Evolutionary conservation across 768 basidiomycete genomes (phyloP).

Genomic region (Xerocomellus amylosporus): DNA sequence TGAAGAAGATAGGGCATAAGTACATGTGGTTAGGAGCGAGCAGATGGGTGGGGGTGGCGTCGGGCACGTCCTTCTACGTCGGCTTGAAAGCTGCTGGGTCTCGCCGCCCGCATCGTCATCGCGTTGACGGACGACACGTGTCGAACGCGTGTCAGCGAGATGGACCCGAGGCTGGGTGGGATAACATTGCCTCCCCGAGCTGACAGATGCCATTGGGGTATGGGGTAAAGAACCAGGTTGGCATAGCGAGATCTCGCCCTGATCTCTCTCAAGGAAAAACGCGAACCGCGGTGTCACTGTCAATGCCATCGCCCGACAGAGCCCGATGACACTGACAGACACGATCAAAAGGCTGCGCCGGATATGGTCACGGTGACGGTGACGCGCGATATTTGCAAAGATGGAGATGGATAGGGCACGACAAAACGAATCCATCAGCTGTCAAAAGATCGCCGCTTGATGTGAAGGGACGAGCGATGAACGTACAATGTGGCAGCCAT

Average conservation of each 20-base stretch:
- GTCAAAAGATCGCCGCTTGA: conserved; percentile 13
- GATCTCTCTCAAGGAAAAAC: conserved; percentile 53
- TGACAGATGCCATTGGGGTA: conserved; percentile 28
- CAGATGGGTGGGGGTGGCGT: too few species aligned
- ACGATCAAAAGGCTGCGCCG: conserved; percentile 75
- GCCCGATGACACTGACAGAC: conserved; percentile 70
- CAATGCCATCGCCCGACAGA: conserved; percentile 72
- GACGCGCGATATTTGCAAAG: conserved; percentile 3
- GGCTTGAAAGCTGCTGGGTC: conserved; percentile 18
- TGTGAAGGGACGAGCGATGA: conserved; percentile 6
- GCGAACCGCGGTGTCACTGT: conserved; percentile 91
- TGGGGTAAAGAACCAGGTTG: too few species aligned
- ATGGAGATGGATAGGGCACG: neutral
- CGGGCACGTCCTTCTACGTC: conserved; percentile 11
- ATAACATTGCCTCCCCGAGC: conserved; percentile 85
- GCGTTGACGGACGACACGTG: conserved; percentile 6
- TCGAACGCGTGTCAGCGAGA: conserved; percentile 36
- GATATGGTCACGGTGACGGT: conserved; percentile 71
- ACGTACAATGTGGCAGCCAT: conserved; percentile 86
- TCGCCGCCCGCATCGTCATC: conserved; percentile 16
- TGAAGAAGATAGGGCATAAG: too few species aligned
- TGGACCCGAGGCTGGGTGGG: conserved; percentile 48
- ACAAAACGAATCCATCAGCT: conserved; percentile 8
- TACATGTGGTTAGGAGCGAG: too few species aligned
- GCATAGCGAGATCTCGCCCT: too few species aligned